Percentiles rank a stretch among this genome's conserved stretches.
phyloP scores from a whole-genome alignment of 345 rosid genomes.

The Boechera stricta region DNA sequence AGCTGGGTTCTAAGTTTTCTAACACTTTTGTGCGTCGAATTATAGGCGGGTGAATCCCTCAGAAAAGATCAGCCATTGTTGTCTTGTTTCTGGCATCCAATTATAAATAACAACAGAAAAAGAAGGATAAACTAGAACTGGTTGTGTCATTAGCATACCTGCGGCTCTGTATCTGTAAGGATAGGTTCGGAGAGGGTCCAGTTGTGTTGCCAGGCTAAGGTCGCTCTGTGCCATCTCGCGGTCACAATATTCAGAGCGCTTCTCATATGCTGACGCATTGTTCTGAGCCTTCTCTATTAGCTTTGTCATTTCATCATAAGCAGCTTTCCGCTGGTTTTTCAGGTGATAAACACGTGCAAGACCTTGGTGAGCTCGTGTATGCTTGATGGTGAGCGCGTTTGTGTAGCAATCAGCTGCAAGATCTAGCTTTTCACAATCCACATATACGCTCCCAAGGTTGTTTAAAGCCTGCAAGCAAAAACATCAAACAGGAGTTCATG shows the following conservation, averaged over 20 bases:
- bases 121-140: constrained; percentile 18
- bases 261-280: constrained; percentile 93
- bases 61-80: neutral
- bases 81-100: constrained; percentile 5
- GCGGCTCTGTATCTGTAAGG: constrained; percentile 99
- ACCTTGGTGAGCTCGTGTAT: constrained; percentile 97
- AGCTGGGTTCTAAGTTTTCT: neutral
- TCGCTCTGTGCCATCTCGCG: constrained; percentile 91
- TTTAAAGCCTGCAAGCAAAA: constrained; percentile 75
- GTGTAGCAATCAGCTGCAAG: constrained; percentile 86
- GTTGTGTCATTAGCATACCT: constrained; percentile 49
- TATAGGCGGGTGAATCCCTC: neutral
- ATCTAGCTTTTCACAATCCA: constrained; percentile 90
- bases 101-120: neutral
- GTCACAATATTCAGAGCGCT: constrained; percentile 95
- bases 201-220: constrained; percentile 73
- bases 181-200: constrained; percentile 95
- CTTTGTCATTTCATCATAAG: constrained; percentile 97
- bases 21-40: neutral
- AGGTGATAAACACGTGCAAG: constrained; percentile 89
- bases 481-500: constrained; percentile 14
- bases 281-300: constrained; percentile 87
- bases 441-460: constrained; percentile 85
- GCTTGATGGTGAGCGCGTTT: constrained; percentile 92
- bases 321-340: constrained; percentile 80